These are phyloP conservation scores for Phytopythium litorale DNA, from an alignment of 352 stramenopile genomes.

Conservation along the genomic window DNA sequence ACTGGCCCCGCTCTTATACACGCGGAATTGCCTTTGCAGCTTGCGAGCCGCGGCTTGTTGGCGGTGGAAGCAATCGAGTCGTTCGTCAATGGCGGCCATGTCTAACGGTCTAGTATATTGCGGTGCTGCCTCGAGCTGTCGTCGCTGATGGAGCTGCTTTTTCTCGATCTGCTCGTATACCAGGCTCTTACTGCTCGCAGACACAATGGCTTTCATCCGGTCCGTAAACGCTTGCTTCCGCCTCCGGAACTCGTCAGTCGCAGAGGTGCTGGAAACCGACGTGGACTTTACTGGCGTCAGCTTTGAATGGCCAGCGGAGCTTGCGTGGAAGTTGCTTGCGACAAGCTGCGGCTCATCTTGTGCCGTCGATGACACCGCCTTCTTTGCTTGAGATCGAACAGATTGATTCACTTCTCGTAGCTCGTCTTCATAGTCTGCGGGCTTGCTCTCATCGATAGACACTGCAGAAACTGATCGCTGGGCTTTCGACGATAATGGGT, in stretches of 20 bases:
- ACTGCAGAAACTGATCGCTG: background rate
- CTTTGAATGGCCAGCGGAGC: background rate
- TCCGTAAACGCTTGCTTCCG: constrained; percentile 70
- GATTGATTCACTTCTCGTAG: background rate
- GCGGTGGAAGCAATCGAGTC: background rate
- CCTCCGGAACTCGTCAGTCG: constrained; percentile 57
- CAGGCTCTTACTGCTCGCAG: constrained; percentile 56
- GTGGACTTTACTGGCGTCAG: background rate
- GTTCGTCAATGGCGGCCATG: background rate
- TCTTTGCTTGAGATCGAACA: background rate
- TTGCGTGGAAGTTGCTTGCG: background rate
- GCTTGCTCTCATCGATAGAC: background rate
- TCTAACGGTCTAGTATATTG: background rate
- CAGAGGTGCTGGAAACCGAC: constrained; percentile 4
- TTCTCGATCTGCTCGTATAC: constrained; percentile 73
- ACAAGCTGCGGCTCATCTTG: background rate
- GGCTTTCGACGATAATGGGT: background rate
- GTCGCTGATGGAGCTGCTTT: constrained; percentile 26
- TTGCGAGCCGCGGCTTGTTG: constrained; percentile 16
- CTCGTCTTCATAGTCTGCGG: background rate
- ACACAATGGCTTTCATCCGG: constrained; percentile 71
- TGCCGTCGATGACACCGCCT: background rate
- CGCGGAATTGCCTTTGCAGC: constrained; percentile 35
- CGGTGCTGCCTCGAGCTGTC: constrained; percentile 1
- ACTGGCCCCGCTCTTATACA: constrained; percentile 20